phyloP scores from a whole-genome alignment of 441 rosid species.

The Pelargonium citronellum region DNA sequence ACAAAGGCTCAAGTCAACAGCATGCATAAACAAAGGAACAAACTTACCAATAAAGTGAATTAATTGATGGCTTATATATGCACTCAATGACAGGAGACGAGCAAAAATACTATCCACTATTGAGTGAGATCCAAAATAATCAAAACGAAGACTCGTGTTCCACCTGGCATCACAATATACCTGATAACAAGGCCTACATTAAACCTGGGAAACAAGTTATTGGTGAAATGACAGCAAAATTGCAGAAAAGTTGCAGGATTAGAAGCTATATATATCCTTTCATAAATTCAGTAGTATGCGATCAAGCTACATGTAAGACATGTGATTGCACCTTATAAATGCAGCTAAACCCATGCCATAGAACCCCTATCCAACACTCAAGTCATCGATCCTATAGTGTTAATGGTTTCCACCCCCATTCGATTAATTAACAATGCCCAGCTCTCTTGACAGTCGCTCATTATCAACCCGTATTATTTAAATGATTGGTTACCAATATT shows the following conservation, averaged over 20 bases:
- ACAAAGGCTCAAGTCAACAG: background rate
- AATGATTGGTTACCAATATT: background rate
- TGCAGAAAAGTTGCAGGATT: background rate
- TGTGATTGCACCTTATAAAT: background rate
- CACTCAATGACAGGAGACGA: slow-evolving; percentile 32
- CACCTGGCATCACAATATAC: slow-evolving; percentile 29
- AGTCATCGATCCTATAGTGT: background rate
- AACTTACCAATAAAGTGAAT: slow-evolving; percentile 47
- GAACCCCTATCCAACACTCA: background rate
- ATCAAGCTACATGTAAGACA: background rate
- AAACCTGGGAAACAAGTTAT: slow-evolving; percentile 14
- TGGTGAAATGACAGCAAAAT: background rate
- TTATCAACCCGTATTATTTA: background rate
- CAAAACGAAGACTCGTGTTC: slow-evolving; percentile 22
- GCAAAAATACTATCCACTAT: slow-evolving; percentile 34
- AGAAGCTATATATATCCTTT: background rate
- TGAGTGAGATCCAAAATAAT: slow-evolving; percentile 32
- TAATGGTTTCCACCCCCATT: background rate
- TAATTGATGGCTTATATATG: slow-evolving; percentile 33
- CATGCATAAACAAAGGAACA: slow-evolving; percentile 10
- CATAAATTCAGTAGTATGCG: background rate
- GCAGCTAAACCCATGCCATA: background rate
- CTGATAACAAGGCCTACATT: slow-evolving; percentile 30
- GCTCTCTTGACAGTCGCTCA: background rate
- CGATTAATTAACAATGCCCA: background rate